phyloP scores from a whole-genome alignment of 108 stramenopile species.

The Nitzschia sp. region DNA sequence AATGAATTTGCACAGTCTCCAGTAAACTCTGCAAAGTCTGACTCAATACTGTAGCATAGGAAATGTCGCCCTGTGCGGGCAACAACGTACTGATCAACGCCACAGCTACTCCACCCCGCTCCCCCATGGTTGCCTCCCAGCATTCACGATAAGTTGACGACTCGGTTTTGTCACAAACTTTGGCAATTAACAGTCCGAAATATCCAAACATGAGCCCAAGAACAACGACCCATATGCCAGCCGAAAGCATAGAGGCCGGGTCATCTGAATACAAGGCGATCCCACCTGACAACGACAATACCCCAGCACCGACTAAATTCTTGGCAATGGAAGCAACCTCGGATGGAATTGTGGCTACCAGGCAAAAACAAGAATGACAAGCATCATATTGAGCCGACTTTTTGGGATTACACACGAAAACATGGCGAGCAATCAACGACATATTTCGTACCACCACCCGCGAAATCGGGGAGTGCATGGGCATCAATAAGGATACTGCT shows the following conservation, averaged over 20 bases:
- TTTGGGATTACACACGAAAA: background rate
- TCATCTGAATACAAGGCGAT: background rate
- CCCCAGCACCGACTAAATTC: constrained; percentile 83
- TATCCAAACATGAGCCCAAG: constrained; percentile 78
- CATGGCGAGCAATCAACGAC: background rate
- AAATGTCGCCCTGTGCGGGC: constrained; percentile 1
- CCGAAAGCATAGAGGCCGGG: constrained; percentile 47
- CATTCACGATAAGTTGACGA: constrained; percentile 70
- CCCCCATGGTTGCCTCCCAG: constrained; percentile 65
- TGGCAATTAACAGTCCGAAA: constrained; percentile 70
- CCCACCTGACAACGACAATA: constrained; percentile 77
- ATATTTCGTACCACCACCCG: background rate
- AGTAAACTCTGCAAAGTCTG: constrained; percentile 57
- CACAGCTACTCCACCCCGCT: constrained; percentile 14
- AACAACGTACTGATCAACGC: background rate
- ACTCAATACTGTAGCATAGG: background rate
- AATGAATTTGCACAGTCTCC: constrained; percentile 50
- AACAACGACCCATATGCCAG: constrained; percentile 44
- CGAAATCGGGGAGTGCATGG: background rate
- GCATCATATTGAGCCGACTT: too few species aligned
- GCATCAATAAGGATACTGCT: background rate
- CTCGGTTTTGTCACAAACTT: constrained; percentile 48
- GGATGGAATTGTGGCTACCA: constrained; percentile 1
- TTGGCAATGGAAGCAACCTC: constrained; percentile 53
- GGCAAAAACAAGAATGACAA: background rate